Evolutionary conservation across 176 grass and related monocot genomes (phyloP).

Genomic region (barley (Hordeum vulgare)): DNA sequence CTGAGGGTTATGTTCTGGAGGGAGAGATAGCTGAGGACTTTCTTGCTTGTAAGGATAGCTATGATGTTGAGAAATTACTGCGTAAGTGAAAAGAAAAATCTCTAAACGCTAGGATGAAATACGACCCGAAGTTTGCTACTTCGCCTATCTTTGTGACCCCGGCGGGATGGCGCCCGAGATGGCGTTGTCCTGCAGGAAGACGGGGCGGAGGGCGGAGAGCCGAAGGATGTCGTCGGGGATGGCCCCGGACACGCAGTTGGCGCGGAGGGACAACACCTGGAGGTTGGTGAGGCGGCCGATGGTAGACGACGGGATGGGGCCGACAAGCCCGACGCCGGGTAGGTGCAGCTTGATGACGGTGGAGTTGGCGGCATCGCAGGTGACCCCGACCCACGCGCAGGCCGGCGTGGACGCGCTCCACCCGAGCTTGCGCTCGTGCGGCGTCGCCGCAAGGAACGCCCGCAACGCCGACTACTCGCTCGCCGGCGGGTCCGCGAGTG

Average conservation of each 20-base stretch:
- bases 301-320: constrained; percentile 46
- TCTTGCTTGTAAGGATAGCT: no score
- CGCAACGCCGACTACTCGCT: constrained; percentile 62
- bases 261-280: constrained; percentile 62
- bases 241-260: constrained; percentile 52
- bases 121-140: no score
- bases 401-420: constrained; percentile 56
- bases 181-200: constrained; percentile 60
- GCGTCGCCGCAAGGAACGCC: constrained; percentile 49
- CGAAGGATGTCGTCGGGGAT: constrained; percentile 54
- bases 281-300: constrained; percentile 46
- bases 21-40: no score
- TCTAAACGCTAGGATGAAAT: no score
- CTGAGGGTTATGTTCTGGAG: no score
- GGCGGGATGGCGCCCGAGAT: constrained; percentile 48
- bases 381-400: constrained; percentile 74
- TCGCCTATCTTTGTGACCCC: no score
- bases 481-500: constrained; percentile 30
- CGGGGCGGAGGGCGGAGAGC: constrained; percentile 27
- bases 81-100: no score
- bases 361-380: constrained; percentile 44
- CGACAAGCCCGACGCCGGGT: constrained; percentile 60
- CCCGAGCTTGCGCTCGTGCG: constrained; percentile 64
- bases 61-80: no score
- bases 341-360: constrained; percentile 50